Conservation (phyloP, 2,329 filamentous ascomycete species). For the Colletotrichum abscissum region DNA sequence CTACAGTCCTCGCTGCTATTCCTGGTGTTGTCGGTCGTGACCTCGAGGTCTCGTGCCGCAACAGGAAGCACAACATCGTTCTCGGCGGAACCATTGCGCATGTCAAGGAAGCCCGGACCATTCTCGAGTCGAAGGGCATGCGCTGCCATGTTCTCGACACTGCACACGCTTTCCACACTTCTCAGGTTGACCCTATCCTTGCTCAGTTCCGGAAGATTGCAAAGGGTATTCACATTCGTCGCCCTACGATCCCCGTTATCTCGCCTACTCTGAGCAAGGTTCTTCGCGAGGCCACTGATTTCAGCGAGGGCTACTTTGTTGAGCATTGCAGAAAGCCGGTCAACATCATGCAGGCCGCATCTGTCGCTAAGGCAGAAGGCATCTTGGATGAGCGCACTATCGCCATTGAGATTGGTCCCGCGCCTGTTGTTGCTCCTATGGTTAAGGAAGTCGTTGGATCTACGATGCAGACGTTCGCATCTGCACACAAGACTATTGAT, state of each 20-base stretch:
- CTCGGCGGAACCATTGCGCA: slow-evolving; percentile 60
- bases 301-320: slow-evolving; percentile 69
- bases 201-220: slow-evolving; percentile 66
- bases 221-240: slow-evolving; percentile 47
- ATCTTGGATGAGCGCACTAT: slow-evolving; percentile 70
- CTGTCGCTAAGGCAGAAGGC: slow-evolving; percentile 61
- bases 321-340: slow-evolving; percentile 73
- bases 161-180: slow-evolving; percentile 65
- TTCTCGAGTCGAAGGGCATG: slow-evolving; percentile 45
- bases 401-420: slow-evolving; percentile 77
- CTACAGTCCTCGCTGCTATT: slow-evolving; percentile 66
- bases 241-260: slow-evolving; percentile 69
- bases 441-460: slow-evolving; percentile 67
- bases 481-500: slow-evolving; percentile 73
- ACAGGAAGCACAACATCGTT: slow-evolving; percentile 79
- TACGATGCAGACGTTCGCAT: slow-evolving; percentile 63
- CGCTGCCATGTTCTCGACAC: slow-evolving; percentile 60
- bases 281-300: slow-evolving; percentile 54
- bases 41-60: slow-evolving; percentile 75
- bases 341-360: slow-evolving; percentile 70
- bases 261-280: slow-evolving; percentile 72
- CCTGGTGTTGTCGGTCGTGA: slow-evolving; percentile 47
- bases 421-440: slow-evolving; percentile 74
- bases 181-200: slow-evolving; percentile 65
- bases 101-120: slow-evolving; percentile 55